Evolutionary conservation across 257 asterid genomes (phyloP).

Genomic region (Jacaranda copaia): DNA sequence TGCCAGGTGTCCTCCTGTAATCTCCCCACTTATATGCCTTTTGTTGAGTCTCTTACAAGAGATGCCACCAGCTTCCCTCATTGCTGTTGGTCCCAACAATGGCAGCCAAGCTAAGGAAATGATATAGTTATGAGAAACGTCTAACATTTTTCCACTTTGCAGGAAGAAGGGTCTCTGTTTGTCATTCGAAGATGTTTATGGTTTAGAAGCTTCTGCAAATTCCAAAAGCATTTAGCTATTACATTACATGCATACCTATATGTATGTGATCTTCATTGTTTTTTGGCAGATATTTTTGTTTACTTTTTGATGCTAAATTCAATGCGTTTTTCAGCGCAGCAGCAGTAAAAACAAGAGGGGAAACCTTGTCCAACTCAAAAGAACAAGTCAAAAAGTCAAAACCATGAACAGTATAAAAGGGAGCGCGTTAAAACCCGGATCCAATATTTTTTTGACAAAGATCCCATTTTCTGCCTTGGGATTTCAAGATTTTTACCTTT

Average conservation of each 20-base stretch:
- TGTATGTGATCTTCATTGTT: background rate
- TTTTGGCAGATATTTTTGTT: background rate
- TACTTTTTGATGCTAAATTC: background rate
- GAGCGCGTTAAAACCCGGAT: conserved; percentile 22
- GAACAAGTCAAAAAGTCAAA: conserved; percentile 50
- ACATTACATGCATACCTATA: background rate
- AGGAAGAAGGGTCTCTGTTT: too few relatives aligned
- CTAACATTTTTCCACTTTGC: background rate
- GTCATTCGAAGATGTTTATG: too few relatives aligned
- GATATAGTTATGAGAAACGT: background rate
- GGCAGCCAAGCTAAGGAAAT: conserved; percentile 18
- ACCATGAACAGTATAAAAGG: conserved; percentile 43
- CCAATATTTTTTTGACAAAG: conserved; percentile 43
- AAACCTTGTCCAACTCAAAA: conserved; percentile 39
- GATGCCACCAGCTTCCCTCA: conserved; percentile 19
- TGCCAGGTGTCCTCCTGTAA: conserved; percentile 38
- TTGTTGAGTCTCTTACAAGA: conserved; percentile 35
- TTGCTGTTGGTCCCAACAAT: conserved; percentile 33
- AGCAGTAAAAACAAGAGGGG: conserved; percentile 15
- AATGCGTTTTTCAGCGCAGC: background rate
- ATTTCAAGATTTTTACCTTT: conserved; percentile 50
- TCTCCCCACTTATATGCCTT: background rate
- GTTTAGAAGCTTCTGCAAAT: background rate
- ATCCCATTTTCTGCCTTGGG: conserved; percentile 57
- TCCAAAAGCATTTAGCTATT: background rate